phyloP scores from a whole-genome alignment of 139 green algal genomes.

The Asterochloris erici region DNA sequence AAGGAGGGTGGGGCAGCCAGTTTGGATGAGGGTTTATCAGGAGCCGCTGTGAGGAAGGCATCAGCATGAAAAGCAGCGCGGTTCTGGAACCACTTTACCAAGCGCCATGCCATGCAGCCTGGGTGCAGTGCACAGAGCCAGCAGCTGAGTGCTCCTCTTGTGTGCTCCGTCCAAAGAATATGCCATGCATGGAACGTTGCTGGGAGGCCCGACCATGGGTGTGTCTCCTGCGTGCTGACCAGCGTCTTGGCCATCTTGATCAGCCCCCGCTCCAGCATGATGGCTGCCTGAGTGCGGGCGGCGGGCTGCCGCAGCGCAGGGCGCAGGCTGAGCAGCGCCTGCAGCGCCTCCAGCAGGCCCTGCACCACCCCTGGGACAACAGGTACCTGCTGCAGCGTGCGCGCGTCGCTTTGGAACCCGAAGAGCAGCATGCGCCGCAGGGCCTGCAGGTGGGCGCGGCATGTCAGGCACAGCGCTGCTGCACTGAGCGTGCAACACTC shows the following conservation, averaged over 20 bases:
- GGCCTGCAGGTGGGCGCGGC: slow-evolving; percentile 28
- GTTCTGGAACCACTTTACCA: no score
- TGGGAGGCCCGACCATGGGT: slow-evolving; percentile 63
- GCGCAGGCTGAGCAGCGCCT: slow-evolving; percentile 31
- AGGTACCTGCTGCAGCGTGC: slow-evolving; percentile 53
- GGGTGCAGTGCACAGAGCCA: no score
- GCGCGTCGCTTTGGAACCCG: slow-evolving; percentile 70
- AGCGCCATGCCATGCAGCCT: no score
- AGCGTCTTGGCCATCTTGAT: slow-evolving; percentile 84
- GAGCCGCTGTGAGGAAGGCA: no score
- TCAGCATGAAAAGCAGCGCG: no score
- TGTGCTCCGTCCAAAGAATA: no score
- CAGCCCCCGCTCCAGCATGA: slow-evolving; percentile 66
- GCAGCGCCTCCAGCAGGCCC: slow-evolving; percentile 51
- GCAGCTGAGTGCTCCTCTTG: no score
- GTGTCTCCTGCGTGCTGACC: slow-evolving; percentile 59
- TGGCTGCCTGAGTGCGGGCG: slow-evolving; percentile 33
- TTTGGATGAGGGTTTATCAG: no score
- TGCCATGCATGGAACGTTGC: no score
- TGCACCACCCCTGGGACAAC: slow-evolving; percentile 43
- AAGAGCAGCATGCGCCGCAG: slow-evolving; percentile 80
- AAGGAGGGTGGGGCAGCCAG: neutral
- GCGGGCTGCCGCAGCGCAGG: neutral
- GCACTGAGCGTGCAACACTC: no score
- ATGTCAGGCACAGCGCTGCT: no score